Conservation (phyloP, 2,329 filamentous ascomycete genomes). For the Ophiognomonia clavigignenti-juglandacearum region DNA sequence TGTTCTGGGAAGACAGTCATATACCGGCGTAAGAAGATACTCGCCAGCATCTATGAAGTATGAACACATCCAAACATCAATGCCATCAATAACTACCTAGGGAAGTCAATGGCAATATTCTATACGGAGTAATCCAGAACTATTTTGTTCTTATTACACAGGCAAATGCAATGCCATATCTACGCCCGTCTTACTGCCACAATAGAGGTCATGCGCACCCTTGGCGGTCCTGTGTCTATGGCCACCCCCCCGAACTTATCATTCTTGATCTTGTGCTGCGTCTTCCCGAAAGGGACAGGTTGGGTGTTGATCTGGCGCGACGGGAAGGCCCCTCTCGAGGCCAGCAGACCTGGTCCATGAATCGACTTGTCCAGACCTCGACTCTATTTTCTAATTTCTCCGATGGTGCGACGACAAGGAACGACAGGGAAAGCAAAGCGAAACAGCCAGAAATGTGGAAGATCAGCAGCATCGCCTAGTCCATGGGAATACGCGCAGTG, state of each 20-base stretch:
- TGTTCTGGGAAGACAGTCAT: no score
- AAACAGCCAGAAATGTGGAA: neutral
- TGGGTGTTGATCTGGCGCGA: constrained; percentile 10
- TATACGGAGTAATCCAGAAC: no score
- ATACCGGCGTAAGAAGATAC: no score
- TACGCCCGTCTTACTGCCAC: no score
- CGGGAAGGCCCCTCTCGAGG: constrained; percentile 1
- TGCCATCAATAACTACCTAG: no score
- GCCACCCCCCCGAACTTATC: constrained; percentile 7
- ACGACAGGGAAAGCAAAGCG: neutral
- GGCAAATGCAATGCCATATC: no score
- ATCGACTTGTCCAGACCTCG: constrained; percentile 16
- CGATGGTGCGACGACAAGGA: constrained; percentile 4
- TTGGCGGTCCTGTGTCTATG: neutral
- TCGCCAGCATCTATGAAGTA: no score
- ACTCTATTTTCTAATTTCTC: constrained; percentile 5
- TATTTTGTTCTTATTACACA: no score
- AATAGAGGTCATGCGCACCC: constrained; percentile 14
- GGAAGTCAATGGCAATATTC: no score
- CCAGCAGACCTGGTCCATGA: constrained; percentile 11
- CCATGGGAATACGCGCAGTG: no score
- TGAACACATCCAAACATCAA: no score
- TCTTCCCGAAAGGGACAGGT: constrained; percentile 6
- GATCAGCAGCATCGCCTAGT: no score
- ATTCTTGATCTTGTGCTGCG: neutral